A percentile compares a stretch with the other conserved stretches of the same genome.
phyloP scores from a whole-genome alignment of 148 eudicot genomes.

The Nepenthes mirabilis region DNA sequence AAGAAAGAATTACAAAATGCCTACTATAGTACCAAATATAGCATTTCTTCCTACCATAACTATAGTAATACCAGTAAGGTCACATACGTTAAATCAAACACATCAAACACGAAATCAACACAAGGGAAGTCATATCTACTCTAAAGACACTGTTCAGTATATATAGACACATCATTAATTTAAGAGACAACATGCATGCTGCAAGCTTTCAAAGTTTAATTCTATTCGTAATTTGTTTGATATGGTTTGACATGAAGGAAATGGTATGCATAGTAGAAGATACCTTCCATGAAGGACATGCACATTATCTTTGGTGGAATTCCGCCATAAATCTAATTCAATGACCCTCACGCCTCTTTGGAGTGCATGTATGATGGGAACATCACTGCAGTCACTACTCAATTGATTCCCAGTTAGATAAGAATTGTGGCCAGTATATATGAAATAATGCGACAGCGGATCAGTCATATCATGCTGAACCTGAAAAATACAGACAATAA shows the following conservation, averaged over 20 bases:
- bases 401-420: conserved; percentile 83
- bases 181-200: too few relatives aligned
- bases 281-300: conserved; percentile 78
- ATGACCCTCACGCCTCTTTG: conserved; percentile 74
- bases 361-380: conserved; percentile 58
- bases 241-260: background rate
- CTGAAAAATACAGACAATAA: conserved; percentile 18
- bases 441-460: conserved; percentile 79
- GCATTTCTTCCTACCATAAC: too few relatives aligned
- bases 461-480: conserved; percentile 77
- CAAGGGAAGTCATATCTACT: too few relatives aligned
- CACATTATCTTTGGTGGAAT: conserved; percentile 42
- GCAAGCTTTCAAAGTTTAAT: too few relatives aligned
- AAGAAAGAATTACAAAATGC: too few relatives aligned
- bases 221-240: too few relatives aligned
- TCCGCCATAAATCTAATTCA: conserved; percentile 91
- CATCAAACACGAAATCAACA: too few relatives aligned
- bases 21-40: too few relatives aligned
- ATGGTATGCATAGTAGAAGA: background rate
- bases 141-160: too few relatives aligned
- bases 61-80: too few relatives aligned
- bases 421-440: conserved; percentile 84
- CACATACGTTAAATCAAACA: too few relatives aligned
- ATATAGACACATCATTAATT: too few relatives aligned
- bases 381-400: conserved; percentile 74